Evolutionary conservation across 164 flowering plant species (phyloP).

Genomic region (Sextonia rubra): DNA sequence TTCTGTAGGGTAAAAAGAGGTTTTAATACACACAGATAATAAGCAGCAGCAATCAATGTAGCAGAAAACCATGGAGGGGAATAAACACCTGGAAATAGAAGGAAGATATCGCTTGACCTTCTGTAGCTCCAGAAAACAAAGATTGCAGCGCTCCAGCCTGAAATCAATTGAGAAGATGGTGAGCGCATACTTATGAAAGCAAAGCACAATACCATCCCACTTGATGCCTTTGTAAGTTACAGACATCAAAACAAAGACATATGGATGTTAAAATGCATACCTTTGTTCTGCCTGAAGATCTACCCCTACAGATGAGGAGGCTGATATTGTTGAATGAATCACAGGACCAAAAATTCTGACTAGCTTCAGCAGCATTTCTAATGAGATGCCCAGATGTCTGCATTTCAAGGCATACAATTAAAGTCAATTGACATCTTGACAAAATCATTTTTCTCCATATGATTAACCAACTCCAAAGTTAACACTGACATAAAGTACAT

Average conservation of each 20-base stretch:
- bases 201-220: no score
- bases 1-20: conserved; percentile 32
- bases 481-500: no score
- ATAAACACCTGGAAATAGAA: conserved; percentile 52
- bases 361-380: conserved; percentile 81
- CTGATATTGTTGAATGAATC: conserved; percentile 76
- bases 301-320: conserved; percentile 83
- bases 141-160: conserved; percentile 88
- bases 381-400: conserved; percentile 72
- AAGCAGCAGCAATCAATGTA: neutral
- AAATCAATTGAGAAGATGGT: conserved; percentile 6
- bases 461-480: neutral
- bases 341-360: conserved; percentile 79
- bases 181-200: no score
- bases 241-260: neutral
- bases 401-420: neutral
- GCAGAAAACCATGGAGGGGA: neutral
- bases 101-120: conserved; percentile 67
- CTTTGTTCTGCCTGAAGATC: conserved; percentile 96
- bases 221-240: no score
- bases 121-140: conserved; percentile 79
- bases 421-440: neutral
- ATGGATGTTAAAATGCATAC: conserved; percentile 27
- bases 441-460: neutral
- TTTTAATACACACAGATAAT: neutral